Percentiles rank a stretch among this genome's conserved stretches.
These are phyloP conservation scores for Phytophthora pinifolia DNA, from an alignment of 352 stramenopile genomes.

Conservation along the genomic window DNA sequence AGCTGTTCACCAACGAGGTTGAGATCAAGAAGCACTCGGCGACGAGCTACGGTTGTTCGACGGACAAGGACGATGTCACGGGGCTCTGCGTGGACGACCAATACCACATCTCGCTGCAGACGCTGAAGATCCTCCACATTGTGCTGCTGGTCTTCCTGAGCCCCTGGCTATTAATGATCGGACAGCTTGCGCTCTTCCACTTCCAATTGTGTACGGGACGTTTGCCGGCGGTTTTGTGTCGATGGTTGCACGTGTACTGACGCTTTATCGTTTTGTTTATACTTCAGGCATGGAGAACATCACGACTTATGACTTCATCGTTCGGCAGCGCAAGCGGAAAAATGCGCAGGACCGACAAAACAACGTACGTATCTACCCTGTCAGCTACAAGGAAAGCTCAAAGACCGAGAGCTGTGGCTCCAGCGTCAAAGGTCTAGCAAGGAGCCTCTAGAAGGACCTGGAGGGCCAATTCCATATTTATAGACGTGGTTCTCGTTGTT, in stretches of 20 bases:
- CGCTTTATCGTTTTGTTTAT: constrained; percentile 1
- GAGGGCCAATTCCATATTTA: constrained; percentile 21
- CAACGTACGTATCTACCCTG: constrained; percentile 71
- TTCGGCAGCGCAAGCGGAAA: constrained; percentile 77
- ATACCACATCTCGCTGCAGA: constrained; percentile 54
- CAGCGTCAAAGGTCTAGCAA: constrained; percentile 13
- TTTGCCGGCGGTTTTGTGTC: neutral
- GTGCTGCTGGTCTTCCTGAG: constrained; percentile 65
- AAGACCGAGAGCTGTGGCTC: constrained; percentile 20
- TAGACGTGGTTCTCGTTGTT: constrained; percentile 17
- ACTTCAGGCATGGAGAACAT: constrained; percentile 69
- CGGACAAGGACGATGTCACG: constrained; percentile 37
- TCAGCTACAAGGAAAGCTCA: constrained; percentile 24
- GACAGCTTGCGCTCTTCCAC: constrained; percentile 79
- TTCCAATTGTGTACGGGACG: constrained; percentile 77
- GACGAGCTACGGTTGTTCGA: constrained; percentile 65
- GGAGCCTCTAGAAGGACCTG: constrained; percentile 13
- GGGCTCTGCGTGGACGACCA: constrained; percentile 53
- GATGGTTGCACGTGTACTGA: neutral
- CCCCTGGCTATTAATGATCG: constrained; percentile 79
- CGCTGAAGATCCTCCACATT: constrained; percentile 66
- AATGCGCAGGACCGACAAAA: constrained; percentile 61
- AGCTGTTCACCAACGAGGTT: constrained; percentile 47
- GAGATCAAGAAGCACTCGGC: constrained; percentile 49
- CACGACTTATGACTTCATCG: constrained; percentile 90